These are phyloP conservation scores for Auxenochlorella pyrenoidosa DNA, from an alignment of 139 green algal genomes.

Conservation along the genomic window DNA sequence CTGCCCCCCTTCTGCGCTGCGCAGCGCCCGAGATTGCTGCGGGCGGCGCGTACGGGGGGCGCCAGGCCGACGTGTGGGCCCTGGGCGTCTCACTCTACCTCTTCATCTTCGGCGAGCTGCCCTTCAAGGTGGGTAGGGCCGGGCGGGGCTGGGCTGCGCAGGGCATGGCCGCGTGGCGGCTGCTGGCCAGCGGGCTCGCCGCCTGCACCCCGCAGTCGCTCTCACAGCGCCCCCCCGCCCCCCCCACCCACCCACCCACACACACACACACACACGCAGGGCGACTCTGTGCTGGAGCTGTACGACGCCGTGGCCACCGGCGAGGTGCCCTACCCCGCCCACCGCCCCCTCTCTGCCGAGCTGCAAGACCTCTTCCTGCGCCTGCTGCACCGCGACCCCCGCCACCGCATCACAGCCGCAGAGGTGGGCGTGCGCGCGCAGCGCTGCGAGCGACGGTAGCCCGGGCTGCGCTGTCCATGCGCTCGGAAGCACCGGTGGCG, in stretches of 20 bases:
- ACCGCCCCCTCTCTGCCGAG: slow-evolving; percentile 29
- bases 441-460: no score
- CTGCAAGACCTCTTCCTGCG: slow-evolving; percentile 49
- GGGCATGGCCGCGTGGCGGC: no score
- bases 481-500: no score
- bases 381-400: slow-evolving; percentile 32
- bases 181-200: neutral
- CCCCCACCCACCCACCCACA: neutral
- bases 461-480: no score
- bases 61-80: slow-evolving; percentile 83
- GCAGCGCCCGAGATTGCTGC: slow-evolving; percentile 65
- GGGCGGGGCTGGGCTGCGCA: neutral
- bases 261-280: slow-evolving; percentile 16
- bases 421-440: slow-evolving; percentile 34
- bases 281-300: slow-evolving; percentile 36
- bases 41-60: slow-evolving; percentile 57
- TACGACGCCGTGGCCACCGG: slow-evolving; percentile 41
- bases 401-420: slow-evolving; percentile 29
- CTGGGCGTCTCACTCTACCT: slow-evolving; percentile 84
- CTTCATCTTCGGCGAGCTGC: slow-evolving; percentile 77
- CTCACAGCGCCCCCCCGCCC: no score
- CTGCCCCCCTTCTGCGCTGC: neutral
- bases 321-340: slow-evolving; percentile 35
- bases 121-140: slow-evolving; percentile 41
- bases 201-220: neutral